phyloP scores from a whole-genome alignment of 176 grass and related monocot genomes.

The Oryza meyeriana region DNA sequence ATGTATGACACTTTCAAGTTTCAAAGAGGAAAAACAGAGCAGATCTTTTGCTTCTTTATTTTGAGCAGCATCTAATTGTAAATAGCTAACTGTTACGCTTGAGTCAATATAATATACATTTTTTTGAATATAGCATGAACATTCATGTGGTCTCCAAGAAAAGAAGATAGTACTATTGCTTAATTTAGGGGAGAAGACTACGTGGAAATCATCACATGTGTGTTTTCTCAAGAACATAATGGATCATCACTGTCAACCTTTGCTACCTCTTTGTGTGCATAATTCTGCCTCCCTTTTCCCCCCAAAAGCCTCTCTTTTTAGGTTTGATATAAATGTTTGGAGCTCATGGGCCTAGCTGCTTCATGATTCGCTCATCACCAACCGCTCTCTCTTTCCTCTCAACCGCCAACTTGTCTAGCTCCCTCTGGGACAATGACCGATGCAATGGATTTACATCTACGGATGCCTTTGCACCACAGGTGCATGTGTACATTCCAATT shows the following conservation, averaged over 20 bases:
- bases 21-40: no score
- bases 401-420: no score
- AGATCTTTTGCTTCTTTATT: no score
- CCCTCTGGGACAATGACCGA: not conserved
- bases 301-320: constrained; percentile 18
- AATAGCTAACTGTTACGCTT: no score
- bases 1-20: no score
- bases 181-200: not conserved
- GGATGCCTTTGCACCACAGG: no score
- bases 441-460: no score
- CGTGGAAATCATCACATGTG: not conserved
- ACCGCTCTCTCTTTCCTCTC: not conserved
- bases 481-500: no score
- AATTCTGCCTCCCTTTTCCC: not conserved
- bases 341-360: not conserved
- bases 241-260: not conserved
- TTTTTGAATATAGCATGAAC: no score
- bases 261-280: not conserved
- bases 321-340: constrained; percentile 16
- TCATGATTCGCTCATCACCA: constrained; percentile 42
- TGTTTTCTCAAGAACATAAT: not conserved
- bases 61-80: no score
- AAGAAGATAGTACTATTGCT: not conserved
- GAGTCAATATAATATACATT: no score
- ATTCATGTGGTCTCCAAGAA: not conserved